Base-by-base conservation (phyloP, 768 basidiomycete genomes). In the Boletus reticulatus region DNA sequence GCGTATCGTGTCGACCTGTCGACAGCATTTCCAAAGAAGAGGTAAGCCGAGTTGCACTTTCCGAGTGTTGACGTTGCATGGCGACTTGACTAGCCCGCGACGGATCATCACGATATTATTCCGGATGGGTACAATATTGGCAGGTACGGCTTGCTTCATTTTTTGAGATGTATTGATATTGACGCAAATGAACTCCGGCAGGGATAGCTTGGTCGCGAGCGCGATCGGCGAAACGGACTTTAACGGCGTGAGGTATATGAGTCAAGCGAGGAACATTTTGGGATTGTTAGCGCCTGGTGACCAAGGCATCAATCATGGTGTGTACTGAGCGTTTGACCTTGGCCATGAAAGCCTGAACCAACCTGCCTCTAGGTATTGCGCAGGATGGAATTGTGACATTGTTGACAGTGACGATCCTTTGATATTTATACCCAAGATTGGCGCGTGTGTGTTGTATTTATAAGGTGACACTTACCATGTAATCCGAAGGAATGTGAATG, bases 311-410 rank as follows among this genome's bases (percentile, higher is more conserved):
- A 81, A 83, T 52, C 80, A 81, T 34, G 79, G 82, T 83, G 10
- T 4, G 44, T 42, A 2, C 12, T 16, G 39, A 29, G 27, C 9
- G 29, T 29, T 8, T 29, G 8, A 29, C 29, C 8, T 29, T 29
- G 8, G 29, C 9, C 9, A 29, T 29, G 29, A 29, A 29, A 29
- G 8, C 29, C 2, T 29, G 29, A 8, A 29, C 29, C 29, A 29
- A 29, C 29, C 8, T 29, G 29, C 9, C 9, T 29, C 29, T 29
- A 29, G 29, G 74, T 36, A 87, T 85, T 51, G 77, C 84, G 5
- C 77, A 77, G 36, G 84, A 85, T 62, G 84, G 84, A 39, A 73
- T 79, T 39, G 78, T 81, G 14, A 77, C 77, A 0, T 63, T 85
- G 19, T 69, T 87, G 49, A 85, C 80, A 2, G 79, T 85, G 19